phyloP scores from a whole-genome alignment of 306 rosid genomes.

The Dicorynia guianensis region DNA sequence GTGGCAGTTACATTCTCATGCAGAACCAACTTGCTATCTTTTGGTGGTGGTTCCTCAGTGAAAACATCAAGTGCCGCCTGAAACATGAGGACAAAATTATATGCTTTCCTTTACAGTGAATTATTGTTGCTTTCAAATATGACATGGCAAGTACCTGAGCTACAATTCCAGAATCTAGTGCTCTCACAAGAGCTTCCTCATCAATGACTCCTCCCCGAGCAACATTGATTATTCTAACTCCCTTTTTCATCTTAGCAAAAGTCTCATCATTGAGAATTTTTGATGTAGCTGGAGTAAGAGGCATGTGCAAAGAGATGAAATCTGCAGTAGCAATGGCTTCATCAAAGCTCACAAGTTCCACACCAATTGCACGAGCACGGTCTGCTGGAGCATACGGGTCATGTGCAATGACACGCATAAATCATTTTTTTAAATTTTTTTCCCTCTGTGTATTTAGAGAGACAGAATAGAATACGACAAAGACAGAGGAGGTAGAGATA shows the following conservation, averaged over 20 bases:
- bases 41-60: constrained; percentile 81
- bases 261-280: constrained; percentile 92
- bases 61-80: constrained; percentile 99
- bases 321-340: constrained; percentile 88
- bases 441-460: too few species aligned
- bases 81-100: constrained; percentile 33
- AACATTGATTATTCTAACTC: constrained; percentile 89
- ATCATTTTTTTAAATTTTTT: too few species aligned
- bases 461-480: background rate
- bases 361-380: constrained; percentile 96
- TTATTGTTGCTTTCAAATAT: constrained; percentile 12
- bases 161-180: constrained; percentile 86
- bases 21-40: constrained; percentile 74
- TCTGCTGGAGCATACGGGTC: constrained; percentile 98
- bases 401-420: constrained; percentile 93
- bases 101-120: background rate
- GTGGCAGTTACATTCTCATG: constrained; percentile 94
- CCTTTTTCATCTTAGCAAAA: constrained; percentile 95
- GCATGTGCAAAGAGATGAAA: constrained; percentile 98
- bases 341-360: constrained; percentile 93
- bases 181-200: constrained; percentile 94
- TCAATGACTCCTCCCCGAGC: constrained; percentile 99
- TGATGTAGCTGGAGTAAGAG: constrained; percentile 84
- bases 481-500: background rate
- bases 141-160: constrained; percentile 72